Percentiles rank a stretch among this genome's conserved stretches.
Evolutionary conservation across 495 filamentous ascomycete species (phyloP).

Genomic region (Neurospora sp.): DNA sequence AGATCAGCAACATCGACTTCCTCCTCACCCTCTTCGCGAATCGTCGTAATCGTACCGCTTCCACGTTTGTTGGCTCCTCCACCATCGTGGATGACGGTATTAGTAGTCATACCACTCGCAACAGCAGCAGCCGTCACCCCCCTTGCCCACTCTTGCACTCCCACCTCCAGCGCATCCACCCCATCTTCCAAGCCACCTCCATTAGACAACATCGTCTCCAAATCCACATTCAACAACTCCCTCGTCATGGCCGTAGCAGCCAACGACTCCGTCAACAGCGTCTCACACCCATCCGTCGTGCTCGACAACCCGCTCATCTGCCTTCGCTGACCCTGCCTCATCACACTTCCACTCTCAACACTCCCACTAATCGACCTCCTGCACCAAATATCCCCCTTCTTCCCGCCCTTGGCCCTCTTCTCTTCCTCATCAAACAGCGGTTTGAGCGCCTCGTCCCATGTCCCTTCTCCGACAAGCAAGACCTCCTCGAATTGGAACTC

Average conservation of each 20-base stretch:
- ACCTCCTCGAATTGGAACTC: conserved; percentile 68
- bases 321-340: not conserved
- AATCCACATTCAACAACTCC: conserved; percentile 32
- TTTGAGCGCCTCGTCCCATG: conserved; percentile 65
- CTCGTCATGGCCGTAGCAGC: conserved; percentile 32
- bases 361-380: conserved; percentile 21
- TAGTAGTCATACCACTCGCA: conserved; percentile 11
- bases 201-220: conserved; percentile 22
- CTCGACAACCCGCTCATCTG: not conserved
- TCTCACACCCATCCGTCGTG: conserved; percentile 8
- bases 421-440: conserved; percentile 39
- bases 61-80: conserved; percentile 12
- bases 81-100: conserved; percentile 6
- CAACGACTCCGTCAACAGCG: conserved; percentile 25
- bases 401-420: conserved; percentile 4
- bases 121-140: conserved; percentile 35
- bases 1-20: not conserved
- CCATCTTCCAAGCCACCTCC: conserved; percentile 24
- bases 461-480: conserved; percentile 47
- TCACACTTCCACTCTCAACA: conserved; percentile 3
- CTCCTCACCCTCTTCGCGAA: conserved; percentile 10
- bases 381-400: conserved; percentile 27
- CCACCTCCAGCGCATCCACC: conserved; percentile 19
- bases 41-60: conserved; percentile 4
- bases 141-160: conserved; percentile 39